phyloP scores from a whole-genome alignment of 768 basidiomycete genomes.

The Tubosaeta sp. region DNA sequence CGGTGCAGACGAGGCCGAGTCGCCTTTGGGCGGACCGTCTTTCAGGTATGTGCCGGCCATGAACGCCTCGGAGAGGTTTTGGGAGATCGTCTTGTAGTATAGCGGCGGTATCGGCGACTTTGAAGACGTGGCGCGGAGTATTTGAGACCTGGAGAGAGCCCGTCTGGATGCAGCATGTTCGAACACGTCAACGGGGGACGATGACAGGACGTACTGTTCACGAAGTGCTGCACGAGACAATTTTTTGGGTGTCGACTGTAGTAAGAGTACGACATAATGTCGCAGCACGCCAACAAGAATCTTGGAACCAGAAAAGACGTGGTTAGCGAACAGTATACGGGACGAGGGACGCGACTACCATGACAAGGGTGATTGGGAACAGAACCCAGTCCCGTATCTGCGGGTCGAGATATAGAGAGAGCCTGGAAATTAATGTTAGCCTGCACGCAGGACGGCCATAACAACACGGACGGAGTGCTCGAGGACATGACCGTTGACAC shows the following conservation, averaged over 20 bases:
- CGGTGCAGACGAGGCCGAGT: constrained; percentile 53
- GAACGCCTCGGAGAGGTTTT: constrained; percentile 68
- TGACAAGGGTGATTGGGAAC: constrained; percentile 95
- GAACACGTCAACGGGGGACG: constrained; percentile 1
- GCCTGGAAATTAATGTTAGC: constrained; percentile 25
- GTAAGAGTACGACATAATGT: constrained; percentile 85
- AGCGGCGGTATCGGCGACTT: constrained; percentile 75
- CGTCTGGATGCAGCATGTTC: constrained; percentile 40
- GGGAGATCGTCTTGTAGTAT: constrained; percentile 73
- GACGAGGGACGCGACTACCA: constrained; percentile 51
- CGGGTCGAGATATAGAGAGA: constrained; percentile 79
- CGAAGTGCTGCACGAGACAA: constrained; percentile 72
- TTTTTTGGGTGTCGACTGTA: constrained; percentile 83
- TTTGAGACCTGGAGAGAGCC: constrained; percentile 75
- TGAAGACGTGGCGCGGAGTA: constrained; percentile 76
- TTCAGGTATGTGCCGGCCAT: constrained; percentile 80
- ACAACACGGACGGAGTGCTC: constrained; percentile 20
- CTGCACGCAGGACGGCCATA: constrained; percentile 6
- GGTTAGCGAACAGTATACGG: not conserved
- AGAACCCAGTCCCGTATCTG: constrained; percentile 94
- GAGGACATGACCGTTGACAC: constrained; percentile 35
- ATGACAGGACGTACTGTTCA: constrained; percentile 71
- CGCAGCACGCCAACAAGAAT: constrained; percentile 89
- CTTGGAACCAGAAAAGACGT: constrained; percentile 35
- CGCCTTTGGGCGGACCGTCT: constrained; percentile 68